Evolutionary conservation across 75 land plant genomes (phyloP), one percentile per base, ranked within the genome.

Genomic region (Sequoia sempervirens): DNA sequence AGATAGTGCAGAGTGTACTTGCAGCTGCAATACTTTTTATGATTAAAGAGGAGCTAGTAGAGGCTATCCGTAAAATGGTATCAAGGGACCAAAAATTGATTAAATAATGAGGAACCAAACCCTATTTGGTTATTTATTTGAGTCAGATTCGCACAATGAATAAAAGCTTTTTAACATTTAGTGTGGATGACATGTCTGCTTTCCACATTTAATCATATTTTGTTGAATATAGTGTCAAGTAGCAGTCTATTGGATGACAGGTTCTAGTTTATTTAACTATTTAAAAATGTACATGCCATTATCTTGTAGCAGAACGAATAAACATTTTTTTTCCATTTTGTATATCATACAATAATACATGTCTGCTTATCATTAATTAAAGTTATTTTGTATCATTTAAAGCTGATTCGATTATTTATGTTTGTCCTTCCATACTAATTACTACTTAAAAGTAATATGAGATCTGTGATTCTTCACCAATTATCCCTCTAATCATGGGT

Each of bases 1-100:
- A 96, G 84, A 95, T 96, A 52, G 91, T 95, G 58, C 98, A 96
- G 86, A 95, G 98, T 84, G 98, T 96, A 46, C 88, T 95, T 61
- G 97, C 97, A 68, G 98, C 97, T 83, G 98, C 98, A 83, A 88
- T 96, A 54, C 86, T 96, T 43, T 95, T 96, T 84, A 95, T 96
- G 98, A 88, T 96, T 15, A 96, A 96, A 88, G 98, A 96, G 80
- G 97, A 96, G 90, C 87, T 96, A 40, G 98, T 96, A 5, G 91
- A 88, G 79, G 89, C 87, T 37, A 89, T 85, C 78, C 89, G 91
- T 20, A 64, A 85, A 50, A 74, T 95, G 85, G 87, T 95, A 3
- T 78, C 85, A 38, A 91, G 86, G 75, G 76, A 87, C 23, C 82
- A 79, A 30, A 81, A 64, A 56, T 53, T 80, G 82, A 79, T 72